phyloP scores from a whole-genome alignment of 2,329 filamentous ascomycete species.

The Trichoderma atrobrunneum region DNA sequence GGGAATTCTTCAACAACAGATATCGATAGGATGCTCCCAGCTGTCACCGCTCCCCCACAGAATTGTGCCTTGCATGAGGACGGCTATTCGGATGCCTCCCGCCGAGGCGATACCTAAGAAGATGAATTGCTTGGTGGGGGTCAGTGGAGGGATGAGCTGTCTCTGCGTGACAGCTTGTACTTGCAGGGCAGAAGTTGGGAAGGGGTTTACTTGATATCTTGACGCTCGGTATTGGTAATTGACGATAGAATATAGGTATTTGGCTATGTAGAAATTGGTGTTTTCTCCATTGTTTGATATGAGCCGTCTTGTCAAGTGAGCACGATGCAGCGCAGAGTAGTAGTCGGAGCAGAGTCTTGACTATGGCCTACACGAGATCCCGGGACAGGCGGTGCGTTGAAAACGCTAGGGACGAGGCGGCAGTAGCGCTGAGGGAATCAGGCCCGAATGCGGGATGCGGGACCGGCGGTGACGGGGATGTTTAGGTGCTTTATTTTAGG shows the following conservation, averaged over 20 bases:
- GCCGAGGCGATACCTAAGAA: not conserved
- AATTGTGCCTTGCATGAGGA: slow-evolving; percentile 14
- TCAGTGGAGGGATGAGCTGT: slow-evolving; percentile 5
- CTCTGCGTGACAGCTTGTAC: not conserved
- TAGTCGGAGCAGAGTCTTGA: not conserved
- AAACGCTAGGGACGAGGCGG: not conserved
- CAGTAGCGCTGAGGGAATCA: slow-evolving; percentile 13
- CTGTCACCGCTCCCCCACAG: slow-evolving; percentile 6
- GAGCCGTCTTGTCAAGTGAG: not conserved
- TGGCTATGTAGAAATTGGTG: not conserved
- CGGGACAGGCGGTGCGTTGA: not conserved
- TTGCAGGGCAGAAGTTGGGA: not conserved
- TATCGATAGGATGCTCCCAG: not conserved
- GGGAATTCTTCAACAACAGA: not conserved
- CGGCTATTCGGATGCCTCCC: slow-evolving; percentile 2
- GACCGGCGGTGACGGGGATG: not conserved
- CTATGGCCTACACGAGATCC: not conserved
- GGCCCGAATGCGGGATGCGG: slow-evolving; percentile 15
- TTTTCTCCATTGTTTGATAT: no score
- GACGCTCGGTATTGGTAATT: not conserved
- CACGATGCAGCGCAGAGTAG: not conserved
- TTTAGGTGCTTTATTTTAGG: not conserved
- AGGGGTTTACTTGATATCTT: not conserved
- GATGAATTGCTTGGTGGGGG: slow-evolving; percentile 7
- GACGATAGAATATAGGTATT: not conserved